A percentile compares a stretch with the other conserved stretches of the same genome.
Evolutionary conservation across 768 basidiomycete species (phyloP).

Genomic region (Candolleomyces eurysporus): DNA sequence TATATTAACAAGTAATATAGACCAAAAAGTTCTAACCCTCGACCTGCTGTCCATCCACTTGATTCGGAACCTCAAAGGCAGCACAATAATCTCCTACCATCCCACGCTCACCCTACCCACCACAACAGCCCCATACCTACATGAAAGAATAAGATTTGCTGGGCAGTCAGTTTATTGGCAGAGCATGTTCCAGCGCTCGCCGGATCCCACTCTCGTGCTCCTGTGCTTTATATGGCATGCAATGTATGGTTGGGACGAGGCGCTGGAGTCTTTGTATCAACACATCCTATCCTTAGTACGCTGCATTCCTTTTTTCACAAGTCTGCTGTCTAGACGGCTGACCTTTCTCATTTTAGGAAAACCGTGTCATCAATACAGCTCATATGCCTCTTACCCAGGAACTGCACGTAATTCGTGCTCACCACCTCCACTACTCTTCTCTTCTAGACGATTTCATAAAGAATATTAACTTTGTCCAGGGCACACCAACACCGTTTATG

Average conservation of each 20-base stretch:
- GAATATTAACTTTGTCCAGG: conserved; percentile 46
- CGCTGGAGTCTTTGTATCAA: conserved; percentile 48
- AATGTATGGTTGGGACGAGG: conserved; percentile 59
- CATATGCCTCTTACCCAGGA: conserved; percentile 48
- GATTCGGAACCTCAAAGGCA: conserved; percentile 41
- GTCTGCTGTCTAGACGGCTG: neutral
- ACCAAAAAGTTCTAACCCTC: conserved; percentile 23
- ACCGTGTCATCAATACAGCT: conserved; percentile 39
- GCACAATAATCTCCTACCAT: conserved; percentile 52
- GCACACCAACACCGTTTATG: conserved; percentile 55
- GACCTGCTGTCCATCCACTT: conserved; percentile 51
- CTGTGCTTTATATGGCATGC: conserved; percentile 55
- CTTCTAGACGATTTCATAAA: conserved; percentile 55
- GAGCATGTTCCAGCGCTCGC: conserved; percentile 33
- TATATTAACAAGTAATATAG: neutral
- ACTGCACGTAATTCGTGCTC: conserved; percentile 58
- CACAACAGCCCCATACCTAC: conserved; percentile 41
- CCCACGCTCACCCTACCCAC: conserved; percentile 35
- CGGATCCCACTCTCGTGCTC: conserved; percentile 54
- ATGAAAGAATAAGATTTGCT: conserved; percentile 48
- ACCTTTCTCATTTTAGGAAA: conserved; percentile 37
- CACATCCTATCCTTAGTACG: conserved; percentile 47
- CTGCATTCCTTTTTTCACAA: neutral
- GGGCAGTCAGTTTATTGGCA: conserved; percentile 47
- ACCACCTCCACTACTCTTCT: conserved; percentile 55